Base-by-base conservation (phyloP, 331 rosid species). In the Spiraea crenata region DNA sequence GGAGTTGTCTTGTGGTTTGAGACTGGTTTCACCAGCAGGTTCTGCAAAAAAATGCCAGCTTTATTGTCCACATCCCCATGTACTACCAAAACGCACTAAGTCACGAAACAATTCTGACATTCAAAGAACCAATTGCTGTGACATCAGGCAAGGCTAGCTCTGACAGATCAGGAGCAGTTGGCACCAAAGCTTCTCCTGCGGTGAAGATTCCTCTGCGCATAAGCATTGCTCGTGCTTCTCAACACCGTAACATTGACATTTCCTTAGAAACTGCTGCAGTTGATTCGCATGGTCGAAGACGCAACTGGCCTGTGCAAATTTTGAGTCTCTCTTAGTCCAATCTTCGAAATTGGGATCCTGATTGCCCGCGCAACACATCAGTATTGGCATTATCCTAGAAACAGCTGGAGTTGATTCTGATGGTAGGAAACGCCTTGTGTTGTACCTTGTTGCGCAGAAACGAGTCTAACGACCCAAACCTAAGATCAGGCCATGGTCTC, bases 1-100 rank as follows among this genome's bases (percentile, higher is more conserved):
- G 97, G 99, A 39, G 83, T 82, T 74, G 88, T 95, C 58, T 69
- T 95, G 71, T 91, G 99, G 99, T 95, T 95, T 77, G 96, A 91
- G 65, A 91, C 97, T 35, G 95, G 97, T 57, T 91, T 95, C 61
- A 86, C 96, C 20, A 78, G 83, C 82, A 83, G 91, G 71, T 93
- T 91, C 85, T 93, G 97, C 85, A 80, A 41, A 46, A 92, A 91
- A 85, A 61, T 67, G 75, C 85, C 91, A 6, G 84, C 86, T n/a
- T 80, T 84, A 77, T 76, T 91, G 73, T 93, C 99, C 5, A 89
- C 99, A 44, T 93, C 99, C 72, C 95, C 96, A 6, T 79, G 67
- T 73, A 85, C 83, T 10, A 87, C 84, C 5, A 85, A 74, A 70
- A 89, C 97, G 7, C 99, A 93, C 64, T 91, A 96, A n/a, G 99